These are phyloP conservation scores for Hyaloscypha hepaticicola DNA, from an alignment of 495 filamentous ascomycete species.

Conservation along the genomic window DNA sequence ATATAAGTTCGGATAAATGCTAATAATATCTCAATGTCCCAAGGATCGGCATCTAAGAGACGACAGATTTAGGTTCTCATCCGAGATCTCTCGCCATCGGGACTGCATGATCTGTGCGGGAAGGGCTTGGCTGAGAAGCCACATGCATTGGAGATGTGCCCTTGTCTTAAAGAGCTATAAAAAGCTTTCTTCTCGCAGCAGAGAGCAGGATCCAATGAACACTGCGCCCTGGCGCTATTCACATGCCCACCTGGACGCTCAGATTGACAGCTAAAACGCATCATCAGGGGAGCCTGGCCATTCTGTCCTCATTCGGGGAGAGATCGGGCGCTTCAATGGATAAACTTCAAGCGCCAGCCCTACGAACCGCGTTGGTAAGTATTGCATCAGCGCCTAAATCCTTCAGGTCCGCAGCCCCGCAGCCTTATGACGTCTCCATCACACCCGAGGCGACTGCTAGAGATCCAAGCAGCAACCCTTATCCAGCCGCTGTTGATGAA, in stretches of 20 bases:
- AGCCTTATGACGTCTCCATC: constrained; percentile 24
- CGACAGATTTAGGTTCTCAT: constrained; percentile 3
- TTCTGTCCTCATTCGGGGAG: not conserved
- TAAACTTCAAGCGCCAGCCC: constrained; percentile 28
- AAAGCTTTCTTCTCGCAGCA: not conserved
- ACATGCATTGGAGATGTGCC: not conserved
- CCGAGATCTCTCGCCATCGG: not conserved
- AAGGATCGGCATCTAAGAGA: not conserved
- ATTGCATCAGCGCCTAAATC: constrained; percentile 27
- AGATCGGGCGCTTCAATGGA: constrained; percentile 21
- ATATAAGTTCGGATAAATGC: constrained; percentile 9
- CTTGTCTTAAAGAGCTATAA: not conserved
- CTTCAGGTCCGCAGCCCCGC: not conserved
- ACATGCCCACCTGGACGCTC: not conserved
- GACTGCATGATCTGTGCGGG: not conserved
- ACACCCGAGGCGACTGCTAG: not conserved
- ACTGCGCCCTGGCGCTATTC: not conserved
- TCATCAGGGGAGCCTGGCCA: not conserved
- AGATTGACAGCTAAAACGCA: not conserved
- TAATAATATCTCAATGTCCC: not conserved
- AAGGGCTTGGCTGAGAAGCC: not conserved
- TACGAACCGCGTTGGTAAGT: constrained; percentile 20
- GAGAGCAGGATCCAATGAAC: not conserved
- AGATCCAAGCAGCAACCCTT: not conserved
- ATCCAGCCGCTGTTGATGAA: constrained; percentile 16